Evolutionary conservation across 805 yeast species (phyloP).

Genomic region (Cyberlindnera suaveolens): DNA sequence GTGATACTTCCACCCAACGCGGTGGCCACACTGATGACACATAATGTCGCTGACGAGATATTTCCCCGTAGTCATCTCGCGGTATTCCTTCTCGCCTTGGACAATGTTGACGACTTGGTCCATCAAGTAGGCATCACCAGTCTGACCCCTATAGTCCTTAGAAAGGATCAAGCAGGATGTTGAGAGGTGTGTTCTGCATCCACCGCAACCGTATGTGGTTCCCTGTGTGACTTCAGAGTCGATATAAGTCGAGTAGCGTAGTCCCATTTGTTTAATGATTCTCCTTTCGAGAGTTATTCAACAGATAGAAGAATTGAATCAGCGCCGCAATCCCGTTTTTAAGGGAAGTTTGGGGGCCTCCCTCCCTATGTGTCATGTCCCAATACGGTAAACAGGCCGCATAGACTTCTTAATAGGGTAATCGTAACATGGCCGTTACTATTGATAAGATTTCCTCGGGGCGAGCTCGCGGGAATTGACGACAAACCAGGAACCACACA

Average conservation of each 20-base stretch:
- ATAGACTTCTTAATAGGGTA: no score
- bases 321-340: neutral
- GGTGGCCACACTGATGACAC: constrained; percentile 48
- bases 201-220: constrained; percentile 31
- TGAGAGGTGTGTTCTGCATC: constrained; percentile 37
- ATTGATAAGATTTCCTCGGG: no score
- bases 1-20: constrained; percentile 61
- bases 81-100: constrained; percentile 23
- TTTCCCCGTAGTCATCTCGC: constrained; percentile 54
- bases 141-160: constrained; percentile 47
- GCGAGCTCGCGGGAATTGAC: no score
- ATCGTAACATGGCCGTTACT: no score
- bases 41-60: constrained; percentile 50
- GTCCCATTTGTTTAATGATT: constrained; percentile 33
- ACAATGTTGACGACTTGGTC: constrained; percentile 42
- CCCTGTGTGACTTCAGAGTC: constrained; percentile 26
- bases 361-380: neutral
- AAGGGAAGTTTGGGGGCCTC: neutral
- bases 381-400: no score
- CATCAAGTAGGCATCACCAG: constrained; percentile 55
- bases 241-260: constrained; percentile 37
- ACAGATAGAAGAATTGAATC: neutral
- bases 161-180: constrained; percentile 30
- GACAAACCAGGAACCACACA: no score
- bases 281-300: no score